Base-by-base conservation (phyloP, 176 grass and related monocot species). In the Oropetium thomaeum region DNA sequence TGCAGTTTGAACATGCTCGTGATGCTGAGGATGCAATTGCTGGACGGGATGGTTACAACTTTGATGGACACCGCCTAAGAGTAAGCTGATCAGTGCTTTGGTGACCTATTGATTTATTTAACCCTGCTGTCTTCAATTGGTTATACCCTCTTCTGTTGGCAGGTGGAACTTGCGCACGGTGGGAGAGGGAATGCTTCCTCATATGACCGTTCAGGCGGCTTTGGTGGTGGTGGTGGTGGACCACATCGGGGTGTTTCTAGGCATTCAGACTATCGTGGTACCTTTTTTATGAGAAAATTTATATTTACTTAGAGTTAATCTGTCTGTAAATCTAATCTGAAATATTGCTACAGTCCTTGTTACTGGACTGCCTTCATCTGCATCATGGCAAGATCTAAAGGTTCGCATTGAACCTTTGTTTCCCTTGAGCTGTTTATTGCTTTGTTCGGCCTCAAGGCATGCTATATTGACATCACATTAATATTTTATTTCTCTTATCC, bases 361-460 rank as follows among this genome's bases (percentile, higher is more conserved):
- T 28, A 82, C 76, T 28, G 96, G 96, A 47, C 67, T 99, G 61
- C 96, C 96, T 82, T 95, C 91, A 60, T 95, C 96, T 90, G 96
- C 92, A 30, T 99, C 96, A 13, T 99, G 96, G 96, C 96, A 99
- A 82, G 96, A 99, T 74, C 74, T 99, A 48, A 99, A 99, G 96
- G 96, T 99, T 65, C 82, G 41, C 12, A 14, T 0, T 19, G 65
- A 65, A 20, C 15, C 37, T 32, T 17, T 65, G 5, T 12, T 60
- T 45, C 59, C 59, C 2, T 0, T 0, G 23, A n/a, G 54, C 60
- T 62, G 20, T 69, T 17, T 10, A 1, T 69, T 47, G 10, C 10
- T 8, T 73, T 74, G 54, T 28, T 1, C 78, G 2, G n/a, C n/a
- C n/a, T n/a, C n/a, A 0, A 25, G 45, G 19, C n/a, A 54, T 25